These are phyloP conservation scores for Sugiyamaella americana DNA, from an alignment of 805 yeast species.

Conservation along the genomic window DNA sequence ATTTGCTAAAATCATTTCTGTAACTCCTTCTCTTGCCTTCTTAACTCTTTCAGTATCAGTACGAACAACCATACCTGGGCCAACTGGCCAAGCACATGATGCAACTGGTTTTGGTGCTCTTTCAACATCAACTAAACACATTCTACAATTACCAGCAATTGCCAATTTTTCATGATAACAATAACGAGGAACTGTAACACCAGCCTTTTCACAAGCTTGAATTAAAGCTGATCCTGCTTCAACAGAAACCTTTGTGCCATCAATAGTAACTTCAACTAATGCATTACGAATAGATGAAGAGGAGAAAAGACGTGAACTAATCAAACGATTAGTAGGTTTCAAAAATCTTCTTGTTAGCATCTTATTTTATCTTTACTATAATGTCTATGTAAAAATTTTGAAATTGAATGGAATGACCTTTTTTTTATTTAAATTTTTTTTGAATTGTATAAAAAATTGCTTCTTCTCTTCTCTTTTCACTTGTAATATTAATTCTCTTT, in stretches of 20 bases:
- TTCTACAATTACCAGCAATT: constrained; percentile 87
- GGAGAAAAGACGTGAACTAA: constrained; percentile 28
- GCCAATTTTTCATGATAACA: constrained; percentile 89
- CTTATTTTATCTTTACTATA: neutral
- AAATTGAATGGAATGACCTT: too few relatives aligned
- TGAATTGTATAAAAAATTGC: neutral
- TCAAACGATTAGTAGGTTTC: neutral
- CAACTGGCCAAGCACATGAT: constrained; percentile 89
- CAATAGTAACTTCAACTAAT: constrained; percentile 53
- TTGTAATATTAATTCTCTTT: neutral
- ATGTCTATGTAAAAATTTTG: neutral
- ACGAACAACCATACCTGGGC: constrained; percentile 79
- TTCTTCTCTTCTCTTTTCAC: neutral
- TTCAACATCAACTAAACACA: constrained; percentile 88
- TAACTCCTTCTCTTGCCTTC: constrained; percentile 83
- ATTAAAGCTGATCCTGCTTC: constrained; percentile 85
- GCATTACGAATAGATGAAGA: constrained; percentile 35
- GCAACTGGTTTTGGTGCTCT: constrained; percentile 86
- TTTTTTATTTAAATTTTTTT: neutral
- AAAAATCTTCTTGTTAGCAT: neutral
- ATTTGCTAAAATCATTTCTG: constrained; percentile 80
- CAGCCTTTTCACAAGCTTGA: constrained; percentile 90
- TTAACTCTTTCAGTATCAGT: constrained; percentile 72
- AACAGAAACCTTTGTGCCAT: constrained; percentile 67
- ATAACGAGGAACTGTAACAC: constrained; percentile 80